Evolutionary conservation across 2,329 filamentous ascomycete genomes (phyloP), one percentile per base, ranked within the genome.

Genomic region (Thelonectria discophora): DNA sequence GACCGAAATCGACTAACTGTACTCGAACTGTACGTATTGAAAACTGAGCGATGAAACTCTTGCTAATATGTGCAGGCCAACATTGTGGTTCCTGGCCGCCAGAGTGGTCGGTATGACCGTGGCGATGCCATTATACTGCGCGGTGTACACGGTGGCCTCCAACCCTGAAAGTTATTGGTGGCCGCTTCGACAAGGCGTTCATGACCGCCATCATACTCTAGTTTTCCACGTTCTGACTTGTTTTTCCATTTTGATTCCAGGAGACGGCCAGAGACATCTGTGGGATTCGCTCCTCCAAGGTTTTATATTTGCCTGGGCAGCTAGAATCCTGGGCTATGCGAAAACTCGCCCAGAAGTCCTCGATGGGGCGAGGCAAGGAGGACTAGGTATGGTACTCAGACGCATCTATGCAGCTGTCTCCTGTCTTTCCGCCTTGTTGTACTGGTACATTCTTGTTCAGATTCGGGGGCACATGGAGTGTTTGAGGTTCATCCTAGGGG

Each of bases 121-220:
- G 37, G 42, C 55, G 3, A 55, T 64, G 55, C 63, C 63, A 37
- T 58, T 60, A 27, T 65, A 64, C 24, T 65, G 57, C n/a, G 62
- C 62, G 32, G 58, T 43, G 2, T 63, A 63, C 20, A 58, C 61
- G 2, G 51, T 34, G 6, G 48, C 59, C 11, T 63, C 63, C 1
- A 51, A 65, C 21, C 32, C 39, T 2, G 60, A 63, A 40, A 52
- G 56, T 1, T 58, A 64, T 47, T 63, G 63, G 60, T 64, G 60
- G 63, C 63, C 63, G 1, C 50, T 59, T 4, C 55, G 45, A 17
- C 47, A 61, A 27, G 43, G 43, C 2, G 57, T 65, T 13, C 53
- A 40, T 34, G 7, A 48, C 20, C 45, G 55, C 51, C 11, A 40
- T 59, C 13, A 15, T 42, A 2, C 40, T 59, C 8, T 30, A 10